Base-by-base conservation (phyloP, 805 yeast genomes). In the Lipomyces oligophaga region DNA sequence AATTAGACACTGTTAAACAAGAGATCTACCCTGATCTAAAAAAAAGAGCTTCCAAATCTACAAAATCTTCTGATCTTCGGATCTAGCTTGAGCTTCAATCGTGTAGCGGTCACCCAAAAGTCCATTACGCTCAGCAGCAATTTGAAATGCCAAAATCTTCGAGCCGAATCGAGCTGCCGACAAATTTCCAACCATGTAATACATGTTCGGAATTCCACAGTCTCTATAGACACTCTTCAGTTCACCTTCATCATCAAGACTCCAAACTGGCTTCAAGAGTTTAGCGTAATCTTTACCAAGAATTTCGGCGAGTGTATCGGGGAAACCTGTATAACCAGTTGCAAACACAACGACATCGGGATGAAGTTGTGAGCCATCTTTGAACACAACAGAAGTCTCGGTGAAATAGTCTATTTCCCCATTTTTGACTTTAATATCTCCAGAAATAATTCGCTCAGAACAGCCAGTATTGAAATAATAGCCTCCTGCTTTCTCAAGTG, bases 381-480 rank as follows among this genome's bases (percentile, higher is more conserved):
- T 48, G 21, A 71, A 63, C 13, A 60, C 62, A 35, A 70, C 70
- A 1, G 71, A 69, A 43, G 55, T 54, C 45, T 66, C 67, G 13
- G 63, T 60, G 58, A 71, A 67, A 31, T 58, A 49, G 34, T 63
- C 60, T 26, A 71, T 61, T 16, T 58, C 56, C 20, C 43, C 52
- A 5, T 70, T 70, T 45, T 68, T 64, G 34, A 71, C 56, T 13
- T 59, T 55, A 43, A 71, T 63, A 44, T 63, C 63, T n/a, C 67
- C 71, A 10, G 71, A 69, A 30, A 61, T 60, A 46, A 71, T 68
- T 47, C 69, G 56, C 34, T 62, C 64, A 30, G 74, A 67, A 47
- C 71, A 67, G 4, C 75, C 75, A 38, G 69, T 73, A 48, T 71
- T 75, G 40, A 71, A 68, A 55, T 71, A 71, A 50, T 71, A 71